These are phyloP conservation scores for Boletus subcaerulescens DNA, from an alignment of 768 basidiomycete species.

Conservation along the genomic window DNA sequence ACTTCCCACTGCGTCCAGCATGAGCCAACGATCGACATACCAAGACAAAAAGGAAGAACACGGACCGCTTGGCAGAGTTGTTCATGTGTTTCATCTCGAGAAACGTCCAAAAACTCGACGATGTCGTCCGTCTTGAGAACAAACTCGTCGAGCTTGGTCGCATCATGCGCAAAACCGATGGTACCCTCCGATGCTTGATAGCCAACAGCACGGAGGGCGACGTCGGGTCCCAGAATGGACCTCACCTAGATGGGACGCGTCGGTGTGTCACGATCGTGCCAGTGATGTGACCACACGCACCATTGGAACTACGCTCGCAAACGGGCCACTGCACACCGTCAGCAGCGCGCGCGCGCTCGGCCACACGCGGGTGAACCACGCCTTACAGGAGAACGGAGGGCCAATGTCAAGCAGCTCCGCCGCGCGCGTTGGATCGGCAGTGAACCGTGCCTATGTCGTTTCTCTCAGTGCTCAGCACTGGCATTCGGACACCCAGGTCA, in stretches of 20 bases:
- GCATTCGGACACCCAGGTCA: too few species aligned
- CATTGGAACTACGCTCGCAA: slow-evolving; percentile 5
- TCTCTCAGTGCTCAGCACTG: too few species aligned
- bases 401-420: slow-evolving; percentile 16
- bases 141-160: slow-evolving; percentile 10
- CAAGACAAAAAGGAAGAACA: background rate
- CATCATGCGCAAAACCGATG: slow-evolving; percentile 1
- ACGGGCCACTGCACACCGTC: slow-evolving; percentile 10
- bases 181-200: slow-evolving; percentile 14
- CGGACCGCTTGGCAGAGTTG: slow-evolving; percentile 17
- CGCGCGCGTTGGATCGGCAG: slow-evolving; percentile 14
- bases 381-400: slow-evolving; percentile 5
- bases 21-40: background rate
- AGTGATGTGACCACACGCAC: too few species aligned
- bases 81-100: slow-evolving; percentile 8
- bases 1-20: slow-evolving; percentile 14
- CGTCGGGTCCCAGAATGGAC: slow-evolving; percentile 10
- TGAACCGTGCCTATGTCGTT: slow-evolving; percentile 7
- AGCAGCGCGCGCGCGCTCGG: background rate
- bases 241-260: slow-evolving; percentile 3
- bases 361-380: slow-evolving; percentile 17
- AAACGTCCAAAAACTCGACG: slow-evolving; percentile 19
- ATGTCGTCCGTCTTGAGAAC: slow-evolving; percentile 1
- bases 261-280: too few species aligned
- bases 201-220: background rate